Conservation (phyloP, 2,329 filamentous ascomycete species). For the Fusarium sp. region DNA sequence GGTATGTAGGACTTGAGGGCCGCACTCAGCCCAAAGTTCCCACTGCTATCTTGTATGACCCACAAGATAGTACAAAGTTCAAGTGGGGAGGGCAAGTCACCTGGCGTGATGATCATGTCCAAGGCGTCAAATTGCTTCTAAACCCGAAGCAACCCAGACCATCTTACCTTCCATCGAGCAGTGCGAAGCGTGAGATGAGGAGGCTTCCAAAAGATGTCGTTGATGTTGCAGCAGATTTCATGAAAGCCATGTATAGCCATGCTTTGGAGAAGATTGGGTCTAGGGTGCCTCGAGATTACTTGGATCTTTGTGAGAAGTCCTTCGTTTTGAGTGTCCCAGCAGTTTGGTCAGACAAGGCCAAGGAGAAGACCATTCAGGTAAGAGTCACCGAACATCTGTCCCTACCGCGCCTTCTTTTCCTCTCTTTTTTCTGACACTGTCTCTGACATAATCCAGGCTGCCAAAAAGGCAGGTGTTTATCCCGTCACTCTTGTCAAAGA, state of each 20-base stretch:
- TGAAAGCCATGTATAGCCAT: constrained; percentile 25
- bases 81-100: constrained; percentile 26
- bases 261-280: constrained; percentile 27
- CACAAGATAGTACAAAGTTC: background rate
- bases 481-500: constrained; percentile 35
- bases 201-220: constrained; percentile 27
- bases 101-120: constrained; percentile 8
- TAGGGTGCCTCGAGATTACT: constrained; percentile 19
- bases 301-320: constrained; percentile 25
- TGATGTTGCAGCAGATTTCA: constrained; percentile 31
- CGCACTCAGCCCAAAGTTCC: constrained; percentile 31
- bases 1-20: background rate
- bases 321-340: constrained; percentile 36
- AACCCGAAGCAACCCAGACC: constrained; percentile 29
- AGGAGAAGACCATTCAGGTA: constrained; percentile 31
- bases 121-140: constrained; percentile 36
- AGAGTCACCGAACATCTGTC: background rate
- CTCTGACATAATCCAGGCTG: constrained; percentile 8
- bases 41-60: constrained; percentile 30
- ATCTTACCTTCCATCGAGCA: constrained; percentile 12
- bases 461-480: constrained; percentile 18
- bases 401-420: no score
- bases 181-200: background rate
- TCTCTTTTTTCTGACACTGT: no score
- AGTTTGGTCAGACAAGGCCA: constrained; percentile 35